These are phyloP conservation scores for Anacardium occidentale DNA, from an alignment of 345 rosid species.

Conservation along the genomic window DNA sequence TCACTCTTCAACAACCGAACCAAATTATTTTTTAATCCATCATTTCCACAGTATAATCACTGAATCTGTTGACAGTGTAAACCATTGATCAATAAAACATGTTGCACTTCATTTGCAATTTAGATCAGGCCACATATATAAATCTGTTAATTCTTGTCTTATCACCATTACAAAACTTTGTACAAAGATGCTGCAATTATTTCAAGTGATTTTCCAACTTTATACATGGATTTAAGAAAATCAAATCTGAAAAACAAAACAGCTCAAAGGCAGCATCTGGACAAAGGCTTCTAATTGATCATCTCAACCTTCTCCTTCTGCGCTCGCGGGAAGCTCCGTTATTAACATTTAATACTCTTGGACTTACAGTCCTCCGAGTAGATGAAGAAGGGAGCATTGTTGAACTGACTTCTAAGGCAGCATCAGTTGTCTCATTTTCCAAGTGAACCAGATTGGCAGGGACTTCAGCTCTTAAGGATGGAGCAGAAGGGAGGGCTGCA, in stretches of 20 bases:
- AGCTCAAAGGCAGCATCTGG: background rate
- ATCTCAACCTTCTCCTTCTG: conserved; percentile 53
- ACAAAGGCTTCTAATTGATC: background rate
- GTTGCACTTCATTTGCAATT: too few relatives aligned
- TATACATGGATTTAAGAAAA: background rate
- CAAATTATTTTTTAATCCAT: too few relatives aligned
- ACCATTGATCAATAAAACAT: too few relatives aligned
- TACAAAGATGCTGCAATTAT: too few relatives aligned
- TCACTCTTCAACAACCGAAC: too few relatives aligned
- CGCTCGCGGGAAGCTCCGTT: conserved; percentile 42
- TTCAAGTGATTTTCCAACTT: background rate
- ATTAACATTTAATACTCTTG: conserved; percentile 32
- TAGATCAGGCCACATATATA: too few relatives aligned
- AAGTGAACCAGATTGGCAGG: conserved; percentile 12
- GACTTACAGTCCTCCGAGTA: conserved; percentile 39
- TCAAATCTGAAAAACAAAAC: background rate
- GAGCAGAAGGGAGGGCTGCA: conserved; percentile 5
- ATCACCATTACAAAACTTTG: too few relatives aligned
- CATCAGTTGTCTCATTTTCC: conserved; percentile 31
- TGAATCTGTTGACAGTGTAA: too few relatives aligned
- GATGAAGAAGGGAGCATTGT: conserved; percentile 37
- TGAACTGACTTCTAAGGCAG: conserved; percentile 38
- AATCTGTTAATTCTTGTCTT: too few relatives aligned
- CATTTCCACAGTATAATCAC: too few relatives aligned
- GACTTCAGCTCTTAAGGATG: conserved; percentile 23